Evolutionary conservation across 116 monocot species (phyloP), one percentile per base, ranked within the genome.

Genomic region (Papilionanthe hybrid): DNA sequence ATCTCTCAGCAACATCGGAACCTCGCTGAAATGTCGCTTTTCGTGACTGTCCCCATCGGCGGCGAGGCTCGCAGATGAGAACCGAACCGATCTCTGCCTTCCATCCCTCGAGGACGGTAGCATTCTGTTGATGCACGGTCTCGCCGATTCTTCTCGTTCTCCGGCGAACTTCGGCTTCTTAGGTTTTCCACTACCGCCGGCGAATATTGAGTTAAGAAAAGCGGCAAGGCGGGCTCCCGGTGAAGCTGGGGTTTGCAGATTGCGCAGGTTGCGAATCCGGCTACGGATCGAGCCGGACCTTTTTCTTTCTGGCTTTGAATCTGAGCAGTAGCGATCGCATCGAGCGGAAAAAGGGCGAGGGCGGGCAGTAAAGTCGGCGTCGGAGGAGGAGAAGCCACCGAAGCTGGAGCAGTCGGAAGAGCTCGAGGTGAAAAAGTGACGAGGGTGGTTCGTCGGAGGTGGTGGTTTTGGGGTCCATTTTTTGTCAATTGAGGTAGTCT

Each of bases 51-150:
- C 72, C 3, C 5, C 19, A 1, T 42, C n/a, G 43, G 44, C n/a
- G 20, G 44, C 15, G 44, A 84, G 76, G 17, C 84, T 83, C 72
- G 84, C 87, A 19, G 88, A 83, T 30, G 22, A 44, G 43, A 73
- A 44, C 1, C 73, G 43, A 19, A 73, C 73, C 44, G 73, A 73
- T n/a, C 73, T 42, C 44, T 73, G 73, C 44, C 22, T 73, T 1
- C 5, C 44, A 8, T 44, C 1, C 18, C n/a, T 43, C 22, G 29
- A 7, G 22, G 73, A 43, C 55, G 86, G 79, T 12, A 88, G 84
- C 75, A 85, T 85, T 82, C 88, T 94, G 75, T 81, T 82, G 20
- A 94, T 84, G 81, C 88, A 91, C n/a, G 94, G 90, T 15, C 91
- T 79, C 55, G 87, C 65, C 65, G 65, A 86, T 15, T 90, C 88